A percentile compares a stretch with the other conserved stretches of the same genome.
Conservation (phyloP, 768 basidiomycete species). For the Mycena latifolia region DNA sequence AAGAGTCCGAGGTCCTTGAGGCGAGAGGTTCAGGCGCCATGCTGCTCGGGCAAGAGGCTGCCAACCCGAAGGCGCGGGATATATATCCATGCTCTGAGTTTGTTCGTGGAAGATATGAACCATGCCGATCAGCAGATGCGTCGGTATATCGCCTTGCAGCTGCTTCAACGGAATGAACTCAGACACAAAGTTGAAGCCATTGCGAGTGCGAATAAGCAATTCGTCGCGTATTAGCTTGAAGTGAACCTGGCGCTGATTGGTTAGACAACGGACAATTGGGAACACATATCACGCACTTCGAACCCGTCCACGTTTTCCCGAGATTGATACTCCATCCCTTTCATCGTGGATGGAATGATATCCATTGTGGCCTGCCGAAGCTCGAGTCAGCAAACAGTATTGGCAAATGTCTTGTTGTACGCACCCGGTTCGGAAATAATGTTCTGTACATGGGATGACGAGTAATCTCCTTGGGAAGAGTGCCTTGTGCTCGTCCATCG, state of each 20-base stretch:
- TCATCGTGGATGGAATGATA: slow-evolving; percentile 22
- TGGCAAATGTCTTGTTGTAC: background rate
- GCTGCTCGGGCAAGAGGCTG: background rate
- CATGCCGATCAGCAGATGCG: background rate
- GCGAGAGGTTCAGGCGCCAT: slow-evolving; percentile 10
- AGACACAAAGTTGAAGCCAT: background rate
- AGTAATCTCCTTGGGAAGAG: slow-evolving; percentile 49
- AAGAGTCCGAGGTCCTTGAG: too few species aligned
- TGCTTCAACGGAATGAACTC: slow-evolving; percentile 15
- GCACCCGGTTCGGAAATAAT: slow-evolving; percentile 17
- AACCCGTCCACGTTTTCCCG: slow-evolving; percentile 13
- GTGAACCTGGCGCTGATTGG: too few species aligned
- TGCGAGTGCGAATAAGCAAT: slow-evolving; percentile 16
- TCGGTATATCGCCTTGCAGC: slow-evolving; percentile 22
- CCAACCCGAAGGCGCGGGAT: slow-evolving; percentile 12
- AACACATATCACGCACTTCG: slow-evolving; percentile 1
- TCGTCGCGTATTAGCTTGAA: slow-evolving; percentile 11
- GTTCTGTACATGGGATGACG: slow-evolving; percentile 42
- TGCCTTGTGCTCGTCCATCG: slow-evolving; percentile 53
- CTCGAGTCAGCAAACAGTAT: too few species aligned
- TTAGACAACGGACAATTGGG: too few species aligned
- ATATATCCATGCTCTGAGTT: slow-evolving; percentile 6
- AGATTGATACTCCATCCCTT: slow-evolving; percentile 23
- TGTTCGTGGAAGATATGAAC: slow-evolving; percentile 23
- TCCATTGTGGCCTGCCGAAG: slow-evolving; percentile 10